phyloP scores from a whole-genome alignment of 23 red algal genomes.

The Gracilariopsis chorda region DNA sequence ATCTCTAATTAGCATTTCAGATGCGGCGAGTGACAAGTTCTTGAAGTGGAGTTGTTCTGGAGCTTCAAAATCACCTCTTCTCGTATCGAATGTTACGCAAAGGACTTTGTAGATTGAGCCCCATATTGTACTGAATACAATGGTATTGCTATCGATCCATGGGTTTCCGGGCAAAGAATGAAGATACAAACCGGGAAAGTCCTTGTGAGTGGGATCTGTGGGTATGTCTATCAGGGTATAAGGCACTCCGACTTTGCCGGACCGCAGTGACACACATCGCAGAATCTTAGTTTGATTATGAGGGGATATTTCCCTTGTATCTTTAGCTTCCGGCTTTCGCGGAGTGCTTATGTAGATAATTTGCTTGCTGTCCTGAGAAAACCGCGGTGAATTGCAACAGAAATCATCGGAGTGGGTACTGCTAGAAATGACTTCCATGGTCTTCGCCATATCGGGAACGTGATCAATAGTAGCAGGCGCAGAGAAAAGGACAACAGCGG shows the following conservation, averaged over 20 bases:
- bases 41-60: not conserved
- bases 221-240: conserved; percentile 23
- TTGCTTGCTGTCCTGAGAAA: conserved; percentile 25
- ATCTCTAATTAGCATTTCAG: not conserved
- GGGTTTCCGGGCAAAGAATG: conserved; percentile 64
- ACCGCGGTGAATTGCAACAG: conserved; percentile 73
- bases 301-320: conserved; percentile 6
- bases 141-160: conserved; percentile 46
- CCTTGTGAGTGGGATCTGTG: not conserved
- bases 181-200: conserved; percentile 74
- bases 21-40: not conserved
- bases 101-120: conserved; percentile 54
- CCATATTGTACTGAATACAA: conserved; percentile 60
- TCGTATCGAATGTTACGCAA: not conserved
- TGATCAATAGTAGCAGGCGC: conserved; percentile 14
- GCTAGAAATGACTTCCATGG: conserved; percentile 14
- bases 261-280: not conserved
- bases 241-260: not conserved
- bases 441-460: not conserved
- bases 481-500: conserved; percentile 24
- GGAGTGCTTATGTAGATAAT: conserved; percentile 47
- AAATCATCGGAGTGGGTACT: conserved; percentile 33
- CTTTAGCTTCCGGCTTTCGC: not conserved
- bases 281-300: conserved; percentile 72
- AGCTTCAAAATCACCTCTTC: not conserved